phyloP scores from a whole-genome alignment of 805 yeast species.

The Lachancea dasiensis region DNA sequence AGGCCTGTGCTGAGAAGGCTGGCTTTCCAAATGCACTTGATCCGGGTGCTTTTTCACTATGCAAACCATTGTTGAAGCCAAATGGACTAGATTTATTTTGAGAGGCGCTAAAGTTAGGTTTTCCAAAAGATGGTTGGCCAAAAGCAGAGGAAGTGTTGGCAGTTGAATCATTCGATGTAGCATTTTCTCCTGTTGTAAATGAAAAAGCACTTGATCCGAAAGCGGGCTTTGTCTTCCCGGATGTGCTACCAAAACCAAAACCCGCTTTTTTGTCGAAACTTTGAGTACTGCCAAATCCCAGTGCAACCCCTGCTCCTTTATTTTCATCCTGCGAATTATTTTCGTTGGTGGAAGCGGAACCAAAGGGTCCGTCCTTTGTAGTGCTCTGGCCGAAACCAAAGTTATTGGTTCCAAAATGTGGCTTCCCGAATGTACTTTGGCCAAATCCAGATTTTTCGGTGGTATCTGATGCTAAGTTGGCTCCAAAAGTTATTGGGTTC shows the following conservation, averaged over 20 bases:
- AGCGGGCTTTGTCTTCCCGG: not conserved
- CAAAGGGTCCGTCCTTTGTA: not conserved
- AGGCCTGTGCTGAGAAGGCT: slow-evolving; percentile 13
- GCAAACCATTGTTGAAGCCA: too few relatives aligned
- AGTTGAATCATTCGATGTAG: too few relatives aligned
- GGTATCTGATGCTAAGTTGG: too few relatives aligned
- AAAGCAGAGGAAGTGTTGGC: not conserved
- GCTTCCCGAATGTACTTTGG: slow-evolving; percentile 15
- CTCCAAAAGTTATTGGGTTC: too few relatives aligned
- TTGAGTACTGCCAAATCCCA: too few relatives aligned
- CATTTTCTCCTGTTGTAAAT: too few relatives aligned
- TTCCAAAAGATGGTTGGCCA: not conserved
- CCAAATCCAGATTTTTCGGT: slow-evolving; percentile 17
- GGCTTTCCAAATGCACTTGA: too few relatives aligned
- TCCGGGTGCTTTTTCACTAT: too few relatives aligned
- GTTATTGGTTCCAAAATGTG: slow-evolving; percentile 13
- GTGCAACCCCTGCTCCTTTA: too few relatives aligned
- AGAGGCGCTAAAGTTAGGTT: too few relatives aligned
- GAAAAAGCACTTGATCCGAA: not conserved
- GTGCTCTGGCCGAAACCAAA: slow-evolving; percentile 12
- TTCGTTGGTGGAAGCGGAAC: not conserved
- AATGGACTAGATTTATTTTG: too few relatives aligned
- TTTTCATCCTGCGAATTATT: too few relatives aligned
- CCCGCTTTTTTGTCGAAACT: not conserved
- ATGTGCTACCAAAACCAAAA: not conserved